Evolutionary conservation across 1,139 yeast genomes (phyloP), one percentile per base, ranked within the genome.

Genomic region (Sugiyamaella novakii): DNA sequence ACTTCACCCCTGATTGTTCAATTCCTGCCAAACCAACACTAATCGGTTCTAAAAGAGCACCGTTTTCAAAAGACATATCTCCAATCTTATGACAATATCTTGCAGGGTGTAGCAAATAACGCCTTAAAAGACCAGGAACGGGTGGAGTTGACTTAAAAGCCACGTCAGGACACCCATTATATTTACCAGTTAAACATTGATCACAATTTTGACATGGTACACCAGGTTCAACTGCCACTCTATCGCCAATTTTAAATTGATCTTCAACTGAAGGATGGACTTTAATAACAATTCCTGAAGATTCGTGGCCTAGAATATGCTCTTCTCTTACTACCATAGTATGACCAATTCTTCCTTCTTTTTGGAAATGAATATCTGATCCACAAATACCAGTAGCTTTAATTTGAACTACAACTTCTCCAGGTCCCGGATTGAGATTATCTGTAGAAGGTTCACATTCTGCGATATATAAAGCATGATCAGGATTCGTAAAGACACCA

Each of bases 101-200:
- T 59, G 86, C 92, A 10, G 95, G 95, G 38, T 84, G 75, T 57
- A 80, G 67, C 66, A 77, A 85, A 69, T 83, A 85, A 62, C 83
- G 79, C 59, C 86, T 78, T 57, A 88, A 74, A 12, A 95, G 85
- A 3, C 79, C 83, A 51, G 81, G 84, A 55, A 72, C 74, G 7
- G 86, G 85, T 5, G 96, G 96, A 10, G 95, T 87, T 38, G 95
- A 95, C 28, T 95, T 95, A 71, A 88, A 88, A 17, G 73, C 77
- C 92, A 88, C 86, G 53, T 81, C 79, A 18, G 92, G 92, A 63
- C 95, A 86, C 60, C 86, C 74, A 65, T 87, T 85, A 72, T 87
- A 87, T 51, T 78, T 73, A 27, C 96, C 96, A 25, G 80, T 71
- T 67, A 84, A 81, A 71, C 87, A 87, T 59, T 77, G 86, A 47